Base-by-base conservation (phyloP, 202 grass and related monocot genomes). In the Carex sylvatica region DNA sequence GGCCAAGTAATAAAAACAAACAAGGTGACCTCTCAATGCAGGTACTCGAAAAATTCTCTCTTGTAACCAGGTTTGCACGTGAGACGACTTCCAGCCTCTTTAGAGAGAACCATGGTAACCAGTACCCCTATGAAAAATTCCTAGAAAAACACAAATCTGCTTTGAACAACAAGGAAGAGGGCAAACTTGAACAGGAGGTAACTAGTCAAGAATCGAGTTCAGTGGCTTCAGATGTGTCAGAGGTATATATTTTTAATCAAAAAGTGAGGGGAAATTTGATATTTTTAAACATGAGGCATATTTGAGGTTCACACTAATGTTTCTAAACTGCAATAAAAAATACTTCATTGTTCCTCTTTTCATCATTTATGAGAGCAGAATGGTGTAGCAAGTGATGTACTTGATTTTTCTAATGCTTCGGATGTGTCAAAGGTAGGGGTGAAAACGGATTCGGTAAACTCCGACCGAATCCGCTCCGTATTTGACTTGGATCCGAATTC, bases 31-130 rank as follows among this genome's bases (percentile, higher is more conserved):
- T 89, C 80, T 95, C 92, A 54, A 87, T 99, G 71, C 96, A 99
- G 67, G 96, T 96, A 60, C 83, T 99, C 82, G 96, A 99, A 86
- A 99, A 99, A 76, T 99, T 96, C 83, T 99, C 96, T 75, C 61
- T 99, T 61, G 96, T 99, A 78, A 99, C 96, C 24, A 93, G 91
- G 75, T 99, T 99, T 65, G 96, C 96, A 33, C 91, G 96, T 14
- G 96, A 99, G 40, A 95, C 96, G 55, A 99, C 93, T 79, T 93
- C 96, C 82, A 89, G 85, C 56, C 72, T 99, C 18, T 99, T 99
- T 51, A 85, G 88, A 55, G 93, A 94, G 79, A 90, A 84, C 72
- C 63, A 99, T 35, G 84, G 70, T 88, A 93, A 84, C 86, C 83
- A 77, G 80, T 62, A 86, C 87, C 47, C 83, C 70, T 90, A 93